These are phyloP conservation scores for Candida morakotiae DNA, from an alignment of 805 yeast genomes.

Conservation along the genomic window DNA sequence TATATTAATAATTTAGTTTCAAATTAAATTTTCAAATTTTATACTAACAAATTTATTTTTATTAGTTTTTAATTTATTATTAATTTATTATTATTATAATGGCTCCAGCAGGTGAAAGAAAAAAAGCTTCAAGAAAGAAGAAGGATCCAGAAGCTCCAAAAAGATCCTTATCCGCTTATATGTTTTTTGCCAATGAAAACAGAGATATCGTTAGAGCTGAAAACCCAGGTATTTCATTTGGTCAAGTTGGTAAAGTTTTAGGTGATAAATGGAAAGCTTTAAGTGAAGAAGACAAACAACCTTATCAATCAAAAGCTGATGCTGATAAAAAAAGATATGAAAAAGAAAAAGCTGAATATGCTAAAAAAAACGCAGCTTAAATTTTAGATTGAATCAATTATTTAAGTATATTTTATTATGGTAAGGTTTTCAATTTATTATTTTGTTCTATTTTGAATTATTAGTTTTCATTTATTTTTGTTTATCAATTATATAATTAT, in stretches of 20 bases:
- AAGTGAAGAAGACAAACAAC: constrained; percentile 74
- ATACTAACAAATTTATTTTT: too few species aligned
- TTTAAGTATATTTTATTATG: not conserved
- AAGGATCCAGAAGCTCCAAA: constrained; percentile 98
- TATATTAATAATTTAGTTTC: too few species aligned
- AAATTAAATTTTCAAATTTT: too few species aligned
- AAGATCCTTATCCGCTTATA: constrained; percentile 96
- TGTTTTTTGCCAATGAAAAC: constrained; percentile 97
- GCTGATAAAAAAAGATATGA: constrained; percentile 98
- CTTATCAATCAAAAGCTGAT: constrained; percentile 90
- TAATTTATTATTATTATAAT: constrained; percentile 3
- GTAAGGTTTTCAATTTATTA: not conserved
- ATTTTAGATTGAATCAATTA: not conserved
- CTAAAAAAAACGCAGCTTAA: constrained; percentile 26
- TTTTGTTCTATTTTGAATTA: constrained; percentile 4
- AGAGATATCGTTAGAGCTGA: constrained; percentile 94
- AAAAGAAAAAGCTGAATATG: constrained; percentile 87
- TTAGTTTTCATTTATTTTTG: not conserved
- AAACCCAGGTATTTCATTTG: constrained; percentile 94
- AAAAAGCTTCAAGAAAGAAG: constrained; percentile 44
- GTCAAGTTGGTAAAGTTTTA: constrained; percentile 89
- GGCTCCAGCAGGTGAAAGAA: constrained; percentile 30
- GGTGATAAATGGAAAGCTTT: constrained; percentile 98
- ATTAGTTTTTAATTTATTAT: too few species aligned
- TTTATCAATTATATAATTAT: not conserved